These are phyloP conservation scores for Flaveria sonorensis DNA, from an alignment of 129 eudicot genomes.

Conservation along the genomic window DNA sequence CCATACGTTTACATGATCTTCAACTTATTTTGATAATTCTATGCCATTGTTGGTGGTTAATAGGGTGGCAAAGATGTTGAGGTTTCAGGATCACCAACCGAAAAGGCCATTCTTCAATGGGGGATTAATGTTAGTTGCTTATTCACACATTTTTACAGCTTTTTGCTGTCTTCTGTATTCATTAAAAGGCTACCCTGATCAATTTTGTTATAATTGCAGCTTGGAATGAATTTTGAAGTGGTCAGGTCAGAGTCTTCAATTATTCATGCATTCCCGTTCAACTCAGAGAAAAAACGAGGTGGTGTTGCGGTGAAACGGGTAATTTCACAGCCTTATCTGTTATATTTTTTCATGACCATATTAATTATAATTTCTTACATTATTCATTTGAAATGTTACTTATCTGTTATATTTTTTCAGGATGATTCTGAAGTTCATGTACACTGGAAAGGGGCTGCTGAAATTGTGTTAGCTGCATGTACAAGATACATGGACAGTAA, in stretches of 20 bases:
- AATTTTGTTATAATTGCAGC: constrained; percentile 42
- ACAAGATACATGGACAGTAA: constrained; percentile 65
- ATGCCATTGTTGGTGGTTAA: constrained; percentile 14
- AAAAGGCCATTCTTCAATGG: constrained; percentile 96
- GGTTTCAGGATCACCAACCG: constrained; percentile 97
- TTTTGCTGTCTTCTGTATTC: not conserved
- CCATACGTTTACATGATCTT: not conserved
- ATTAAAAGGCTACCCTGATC: constrained; percentile 27
- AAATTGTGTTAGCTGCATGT: constrained; percentile 80
- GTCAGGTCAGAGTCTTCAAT: constrained; percentile 66
- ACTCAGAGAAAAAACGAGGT: constrained; percentile 95
- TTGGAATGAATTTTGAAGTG: constrained; percentile 83
- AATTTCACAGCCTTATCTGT: constrained; percentile 31
- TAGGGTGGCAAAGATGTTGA: constrained; percentile 66
- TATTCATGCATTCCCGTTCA: constrained; percentile 92
- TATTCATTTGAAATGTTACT: not conserved
- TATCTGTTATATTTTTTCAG: constrained; percentile 35
- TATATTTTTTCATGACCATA: constrained; percentile 18
- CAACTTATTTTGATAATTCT: not conserved
- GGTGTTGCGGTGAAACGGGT: constrained; percentile 95
- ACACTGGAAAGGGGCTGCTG: constrained; percentile 99
- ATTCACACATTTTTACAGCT: not conserved
- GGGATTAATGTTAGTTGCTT: constrained; percentile 55
- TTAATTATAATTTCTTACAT: not conserved
- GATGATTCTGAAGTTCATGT: constrained; percentile 59